phyloP scores from a whole-genome alignment of 140 eudicot genomes.

The Ambrosia hybrid region DNA sequence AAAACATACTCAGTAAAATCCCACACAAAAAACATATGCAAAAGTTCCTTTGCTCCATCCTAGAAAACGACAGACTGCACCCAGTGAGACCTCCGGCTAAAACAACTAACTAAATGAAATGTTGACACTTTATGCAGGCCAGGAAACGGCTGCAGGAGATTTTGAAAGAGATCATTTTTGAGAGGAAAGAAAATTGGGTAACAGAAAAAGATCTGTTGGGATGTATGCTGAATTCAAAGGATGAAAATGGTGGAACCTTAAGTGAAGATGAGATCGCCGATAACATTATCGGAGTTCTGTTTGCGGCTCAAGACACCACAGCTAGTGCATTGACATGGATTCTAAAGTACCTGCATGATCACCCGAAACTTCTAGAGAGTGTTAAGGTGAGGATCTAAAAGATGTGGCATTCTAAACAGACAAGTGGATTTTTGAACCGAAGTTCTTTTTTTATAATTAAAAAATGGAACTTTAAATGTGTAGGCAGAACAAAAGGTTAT shows the following conservation, averaged over 20 bases:
- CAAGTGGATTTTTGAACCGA: not conserved
- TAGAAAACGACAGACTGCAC: too few relatives aligned
- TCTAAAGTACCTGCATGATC: slow-evolving; percentile 71
- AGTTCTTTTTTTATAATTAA: not conserved
- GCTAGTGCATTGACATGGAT: slow-evolving; percentile 95
- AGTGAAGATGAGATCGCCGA: slow-evolving; percentile 73
- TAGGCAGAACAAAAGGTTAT: slow-evolving; percentile 83
- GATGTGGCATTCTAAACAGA: slow-evolving; percentile 7
- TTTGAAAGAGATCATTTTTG: slow-evolving; percentile 49
- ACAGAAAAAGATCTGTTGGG: slow-evolving; percentile 58
- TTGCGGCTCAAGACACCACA: slow-evolving; percentile 93
- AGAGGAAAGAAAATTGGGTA: slow-evolving; percentile 60
- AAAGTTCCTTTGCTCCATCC: too few relatives aligned
- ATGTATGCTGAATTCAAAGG: slow-evolving; percentile 56
- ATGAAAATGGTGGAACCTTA: slow-evolving; percentile 53
- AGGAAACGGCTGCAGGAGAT: slow-evolving; percentile 64
- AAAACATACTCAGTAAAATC: too few relatives aligned
- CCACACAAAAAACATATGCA: too few relatives aligned
- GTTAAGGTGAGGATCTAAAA: slow-evolving; percentile 53
- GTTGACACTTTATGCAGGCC: slow-evolving; percentile 46
- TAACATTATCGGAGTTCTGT: slow-evolving; percentile 81
- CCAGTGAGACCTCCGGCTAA: too few relatives aligned
- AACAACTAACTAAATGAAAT: too few relatives aligned
- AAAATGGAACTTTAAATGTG: slow-evolving; percentile 17
- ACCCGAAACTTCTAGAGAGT: slow-evolving; percentile 58